phyloP scores from a whole-genome alignment of 768 basidiomycete species.

The Lentinula boryana region DNA sequence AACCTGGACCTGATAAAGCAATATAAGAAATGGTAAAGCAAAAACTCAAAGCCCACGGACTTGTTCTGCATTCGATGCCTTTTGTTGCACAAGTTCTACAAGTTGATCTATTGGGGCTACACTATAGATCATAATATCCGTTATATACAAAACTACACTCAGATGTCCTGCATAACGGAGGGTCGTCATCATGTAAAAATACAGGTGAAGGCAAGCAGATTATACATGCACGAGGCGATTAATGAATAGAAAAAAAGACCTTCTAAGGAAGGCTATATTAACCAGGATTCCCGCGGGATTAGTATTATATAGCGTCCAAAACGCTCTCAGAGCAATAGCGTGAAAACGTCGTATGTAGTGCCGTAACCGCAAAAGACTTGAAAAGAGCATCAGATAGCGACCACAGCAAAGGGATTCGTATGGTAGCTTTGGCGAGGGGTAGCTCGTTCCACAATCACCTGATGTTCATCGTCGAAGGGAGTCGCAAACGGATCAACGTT shows the following conservation, averaged over 20 bases:
- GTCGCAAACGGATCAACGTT: constrained; percentile 58
- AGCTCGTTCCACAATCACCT: constrained; percentile 19
- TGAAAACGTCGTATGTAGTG: not conserved
- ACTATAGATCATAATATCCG: not conserved
- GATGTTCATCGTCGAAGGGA: constrained; percentile 72
- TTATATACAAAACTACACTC: not conserved
- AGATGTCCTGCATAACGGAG: not conserved
- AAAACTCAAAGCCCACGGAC: too few relatives aligned
- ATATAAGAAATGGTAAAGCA: too few relatives aligned
- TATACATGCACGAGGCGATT: not conserved
- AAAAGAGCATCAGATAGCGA: constrained; percentile 13
- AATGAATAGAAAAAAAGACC: not conserved
- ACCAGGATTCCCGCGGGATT: not conserved
- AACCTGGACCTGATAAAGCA: too few relatives aligned
- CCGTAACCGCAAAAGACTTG: not conserved
- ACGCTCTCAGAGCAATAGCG: not conserved
- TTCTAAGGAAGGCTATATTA: not conserved
- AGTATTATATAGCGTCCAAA: not conserved
- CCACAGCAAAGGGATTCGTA: constrained; percentile 42
- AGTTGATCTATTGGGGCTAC: not conserved
- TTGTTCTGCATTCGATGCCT: too few relatives aligned
- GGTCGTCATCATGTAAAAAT: not conserved
- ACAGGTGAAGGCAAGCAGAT: not conserved
- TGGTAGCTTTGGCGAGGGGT: constrained; percentile 37
- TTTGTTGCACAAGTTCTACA: too few relatives aligned